A percentile compares a stretch with the other conserved stretches of the same genome.
These are phyloP conservation scores for Sarocladiaceae sp. DNA, from an alignment of 2,329 filamentous ascomycete genomes.

Conservation along the genomic window DNA sequence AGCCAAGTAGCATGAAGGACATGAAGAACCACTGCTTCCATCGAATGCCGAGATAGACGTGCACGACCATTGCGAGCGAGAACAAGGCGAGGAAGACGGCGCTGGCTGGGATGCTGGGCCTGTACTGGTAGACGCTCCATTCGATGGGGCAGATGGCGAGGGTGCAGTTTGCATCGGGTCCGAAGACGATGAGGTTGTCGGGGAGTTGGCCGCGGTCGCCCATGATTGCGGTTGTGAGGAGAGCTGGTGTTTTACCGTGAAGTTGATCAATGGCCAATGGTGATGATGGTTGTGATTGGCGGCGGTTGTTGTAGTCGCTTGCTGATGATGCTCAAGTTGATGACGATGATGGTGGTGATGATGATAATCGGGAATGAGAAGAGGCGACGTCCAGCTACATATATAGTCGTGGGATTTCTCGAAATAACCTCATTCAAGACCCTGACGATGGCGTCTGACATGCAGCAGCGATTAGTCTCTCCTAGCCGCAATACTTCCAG, in stretches of 20 bases:
- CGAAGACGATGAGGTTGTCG: conserved; percentile 28
- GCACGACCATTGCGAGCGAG: conserved; percentile 40
- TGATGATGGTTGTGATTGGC: neutral
- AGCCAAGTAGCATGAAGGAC: conserved; percentile 48
- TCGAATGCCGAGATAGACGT: conserved; percentile 35
- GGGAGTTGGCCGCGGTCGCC: neutral
- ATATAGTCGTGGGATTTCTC: no score
- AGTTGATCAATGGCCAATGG: neutral
- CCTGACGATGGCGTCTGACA: no score
- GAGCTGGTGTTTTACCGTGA: no score
- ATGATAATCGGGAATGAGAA: no score
- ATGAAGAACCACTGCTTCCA: conserved; percentile 41
- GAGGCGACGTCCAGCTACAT: no score
- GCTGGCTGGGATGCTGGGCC: conserved; percentile 39
- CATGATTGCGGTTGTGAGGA: neutral
- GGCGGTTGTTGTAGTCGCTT: no score
- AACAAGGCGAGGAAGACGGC: conserved; percentile 37
- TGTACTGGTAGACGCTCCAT: conserved; percentile 42
- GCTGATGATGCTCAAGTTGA: no score
- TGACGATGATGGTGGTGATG: no score
- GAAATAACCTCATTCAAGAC: no score
- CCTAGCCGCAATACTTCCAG: no score
- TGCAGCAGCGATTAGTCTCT: no score
- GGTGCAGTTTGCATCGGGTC: conserved; percentile 45
- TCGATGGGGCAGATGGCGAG: conserved; percentile 42